Percentiles rank a stretch among this genome's conserved stretches.
phyloP scores from a whole-genome alignment of 1,284 basidiomycete genomes.

The Omphalotus olearius region DNA sequence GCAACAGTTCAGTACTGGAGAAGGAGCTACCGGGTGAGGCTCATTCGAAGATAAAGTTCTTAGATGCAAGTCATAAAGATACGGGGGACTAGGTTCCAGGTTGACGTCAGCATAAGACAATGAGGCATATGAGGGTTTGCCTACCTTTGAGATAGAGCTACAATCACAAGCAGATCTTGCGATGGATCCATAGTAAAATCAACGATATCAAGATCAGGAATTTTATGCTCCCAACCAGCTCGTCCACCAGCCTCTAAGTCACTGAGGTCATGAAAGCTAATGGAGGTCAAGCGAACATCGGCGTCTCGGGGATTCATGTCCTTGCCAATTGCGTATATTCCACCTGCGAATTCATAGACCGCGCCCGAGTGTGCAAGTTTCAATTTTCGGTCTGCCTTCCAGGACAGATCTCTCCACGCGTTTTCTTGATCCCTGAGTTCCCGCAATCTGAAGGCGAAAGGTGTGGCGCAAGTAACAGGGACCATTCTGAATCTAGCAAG shows the following conservation, averaged over 20 bases:
- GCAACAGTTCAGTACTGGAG: slow-evolving; percentile 34
- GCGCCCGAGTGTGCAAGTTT: slow-evolving; percentile 38
- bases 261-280: slow-evolving; percentile 37
- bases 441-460: slow-evolving; percentile 34
- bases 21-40: slow-evolving; percentile 39
- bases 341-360: slow-evolving; percentile 47
- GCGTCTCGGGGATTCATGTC: slow-evolving; percentile 28
- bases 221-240: slow-evolving; percentile 37
- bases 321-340: slow-evolving; percentile 42
- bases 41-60: slow-evolving; percentile 44
- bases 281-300: slow-evolving; percentile 32
- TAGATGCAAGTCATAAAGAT: slow-evolving; percentile 42
- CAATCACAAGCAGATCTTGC: slow-evolving; percentile 46
- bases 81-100: slow-evolving; percentile 29
- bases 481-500: slow-evolving; percentile 40
- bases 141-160: slow-evolving; percentile 38
- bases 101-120: neutral
- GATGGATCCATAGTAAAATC: slow-evolving; percentile 53
- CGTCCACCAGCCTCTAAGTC: slow-evolving; percentile 18
- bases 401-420: slow-evolving; percentile 40
- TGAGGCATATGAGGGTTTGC: slow-evolving; percentile 17
- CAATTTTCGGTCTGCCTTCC: slow-evolving; percentile 32
- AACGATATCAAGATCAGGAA: slow-evolving; percentile 35
- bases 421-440: slow-evolving; percentile 36
- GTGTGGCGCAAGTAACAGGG: slow-evolving; percentile 26